phyloP scores from a whole-genome alignment of 176 grass and related monocot species.

The Oryza glaberrima region DNA sequence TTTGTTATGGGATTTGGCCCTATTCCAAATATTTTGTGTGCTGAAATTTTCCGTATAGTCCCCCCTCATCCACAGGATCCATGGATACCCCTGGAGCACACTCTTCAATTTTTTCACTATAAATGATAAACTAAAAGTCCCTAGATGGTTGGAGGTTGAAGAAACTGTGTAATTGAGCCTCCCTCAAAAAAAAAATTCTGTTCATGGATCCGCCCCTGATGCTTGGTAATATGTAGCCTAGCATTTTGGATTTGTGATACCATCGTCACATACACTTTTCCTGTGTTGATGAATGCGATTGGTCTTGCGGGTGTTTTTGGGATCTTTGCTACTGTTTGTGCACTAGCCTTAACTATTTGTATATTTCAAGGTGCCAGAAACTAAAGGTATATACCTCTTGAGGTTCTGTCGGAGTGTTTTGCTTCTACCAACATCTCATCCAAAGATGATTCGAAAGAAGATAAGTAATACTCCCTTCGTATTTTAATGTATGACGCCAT shows the following conservation, averaged over 20 bases:
- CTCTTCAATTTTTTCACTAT: too few relatives aligned
- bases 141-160: too few relatives aligned
- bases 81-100: too few relatives aligned
- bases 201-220: conserved; percentile 45
- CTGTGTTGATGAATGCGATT: neutral
- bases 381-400: neutral
- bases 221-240: conserved; percentile 60
- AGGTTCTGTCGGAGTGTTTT: neutral
- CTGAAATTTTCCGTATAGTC: conserved; percentile 69
- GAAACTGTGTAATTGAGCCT: too few relatives aligned
- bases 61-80: too few relatives aligned
- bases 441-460: too few relatives aligned
- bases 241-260: conserved; percentile 71
- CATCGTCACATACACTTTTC: conserved; percentile 58
- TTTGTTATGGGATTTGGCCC: conserved; percentile 78
- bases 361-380: neutral
- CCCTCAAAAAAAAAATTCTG: too few relatives aligned
- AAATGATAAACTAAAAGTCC: too few relatives aligned
- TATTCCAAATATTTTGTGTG: conserved; percentile 68
- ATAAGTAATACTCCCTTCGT: too few relatives aligned
- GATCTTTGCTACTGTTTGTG: neutral
- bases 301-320: neutral
- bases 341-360: neutral
- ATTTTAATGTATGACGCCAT: too few relatives aligned
- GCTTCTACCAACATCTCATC: neutral